These are phyloP conservation scores for Micromonas commoda DNA, from an alignment of 139 green algal genomes.

Conservation along the genomic window DNA sequence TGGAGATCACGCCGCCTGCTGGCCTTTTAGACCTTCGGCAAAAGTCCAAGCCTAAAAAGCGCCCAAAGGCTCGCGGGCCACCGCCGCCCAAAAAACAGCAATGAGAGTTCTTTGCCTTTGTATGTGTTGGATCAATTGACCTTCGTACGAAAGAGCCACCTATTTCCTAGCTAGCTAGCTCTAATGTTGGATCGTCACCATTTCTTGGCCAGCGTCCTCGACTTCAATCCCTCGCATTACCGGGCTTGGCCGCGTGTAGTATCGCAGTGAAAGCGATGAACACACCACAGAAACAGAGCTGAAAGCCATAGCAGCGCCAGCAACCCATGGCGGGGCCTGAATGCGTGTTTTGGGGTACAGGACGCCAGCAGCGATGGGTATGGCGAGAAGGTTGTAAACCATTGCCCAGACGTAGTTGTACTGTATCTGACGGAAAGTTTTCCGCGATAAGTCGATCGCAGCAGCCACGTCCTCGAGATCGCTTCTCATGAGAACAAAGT, in stretches of 20 bases:
- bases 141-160: too few species aligned
- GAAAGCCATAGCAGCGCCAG: conserved; percentile 78
- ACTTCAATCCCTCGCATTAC: not conserved
- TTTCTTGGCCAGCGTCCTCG: not conserved
- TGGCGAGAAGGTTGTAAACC: conserved; percentile 86
- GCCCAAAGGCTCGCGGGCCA: not conserved
- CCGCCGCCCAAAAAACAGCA: not conserved
- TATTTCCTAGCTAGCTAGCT: too few species aligned
- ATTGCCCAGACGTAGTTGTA: conserved; percentile 92
- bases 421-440: conserved; percentile 75
- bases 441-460: conserved; percentile 76
- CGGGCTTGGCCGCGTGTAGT: not conserved
- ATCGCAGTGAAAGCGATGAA: conserved; percentile 2
- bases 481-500: conserved; percentile 87
- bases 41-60: not conserved
- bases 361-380: conserved; percentile 71
- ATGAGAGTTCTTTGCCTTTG: too few species aligned
- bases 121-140: too few species aligned
- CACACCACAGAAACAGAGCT: conserved; percentile 15
- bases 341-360: conserved; percentile 60
- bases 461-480: conserved; percentile 82
- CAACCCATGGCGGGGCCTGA: conserved; percentile 87
- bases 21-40: conserved; percentile 41
- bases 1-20: conserved; percentile 37
- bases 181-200: too few species aligned